Evolutionary conservation across 2,329 filamentous ascomycete species (phyloP).

Genomic region (Aspergillus latus): DNA sequence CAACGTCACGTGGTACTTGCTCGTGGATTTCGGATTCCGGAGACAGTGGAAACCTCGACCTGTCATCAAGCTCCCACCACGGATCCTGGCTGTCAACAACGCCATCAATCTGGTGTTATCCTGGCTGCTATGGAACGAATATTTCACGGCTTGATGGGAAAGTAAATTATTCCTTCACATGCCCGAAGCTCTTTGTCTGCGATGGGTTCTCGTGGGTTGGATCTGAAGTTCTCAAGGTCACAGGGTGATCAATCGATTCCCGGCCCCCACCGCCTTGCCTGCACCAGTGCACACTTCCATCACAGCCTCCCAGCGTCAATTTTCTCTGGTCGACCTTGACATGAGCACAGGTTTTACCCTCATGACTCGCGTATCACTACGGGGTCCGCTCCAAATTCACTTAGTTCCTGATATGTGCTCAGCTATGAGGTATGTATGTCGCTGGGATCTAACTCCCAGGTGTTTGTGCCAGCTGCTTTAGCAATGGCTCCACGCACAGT

Average conservation of each 20-base stretch:
- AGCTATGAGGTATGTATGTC: too few relatives aligned
- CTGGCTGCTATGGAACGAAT: neutral
- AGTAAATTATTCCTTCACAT: neutral
- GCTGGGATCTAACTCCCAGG: neutral
- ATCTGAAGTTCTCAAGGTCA: slow-evolving; percentile 1
- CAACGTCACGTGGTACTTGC: neutral
- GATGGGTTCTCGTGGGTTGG: slow-evolving; percentile 3
- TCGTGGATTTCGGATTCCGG: neutral
- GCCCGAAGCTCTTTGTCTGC: neutral
- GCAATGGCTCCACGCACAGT: neutral
- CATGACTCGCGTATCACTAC: too few relatives aligned
- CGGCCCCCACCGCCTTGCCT: slow-evolving; percentile 8
- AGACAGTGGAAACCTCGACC: slow-evolving; percentile 14
- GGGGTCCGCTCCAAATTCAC: too few relatives aligned
- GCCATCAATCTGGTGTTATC: neutral
- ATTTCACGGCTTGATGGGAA: neutral
- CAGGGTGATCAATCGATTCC: neutral
- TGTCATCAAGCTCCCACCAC: slow-evolving; percentile 16
- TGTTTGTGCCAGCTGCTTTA: neutral
- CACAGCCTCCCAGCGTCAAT: neutral
- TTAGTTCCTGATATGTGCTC: too few relatives aligned
- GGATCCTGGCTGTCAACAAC: slow-evolving; percentile 6
- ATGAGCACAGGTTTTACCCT: too few relatives aligned
- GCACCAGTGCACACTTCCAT: neutral
- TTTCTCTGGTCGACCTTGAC: too few relatives aligned